These are phyloP conservation scores for Penicillium tannophilum DNA, from an alignment of 495 filamentous ascomycete species.

Conservation along the genomic window DNA sequence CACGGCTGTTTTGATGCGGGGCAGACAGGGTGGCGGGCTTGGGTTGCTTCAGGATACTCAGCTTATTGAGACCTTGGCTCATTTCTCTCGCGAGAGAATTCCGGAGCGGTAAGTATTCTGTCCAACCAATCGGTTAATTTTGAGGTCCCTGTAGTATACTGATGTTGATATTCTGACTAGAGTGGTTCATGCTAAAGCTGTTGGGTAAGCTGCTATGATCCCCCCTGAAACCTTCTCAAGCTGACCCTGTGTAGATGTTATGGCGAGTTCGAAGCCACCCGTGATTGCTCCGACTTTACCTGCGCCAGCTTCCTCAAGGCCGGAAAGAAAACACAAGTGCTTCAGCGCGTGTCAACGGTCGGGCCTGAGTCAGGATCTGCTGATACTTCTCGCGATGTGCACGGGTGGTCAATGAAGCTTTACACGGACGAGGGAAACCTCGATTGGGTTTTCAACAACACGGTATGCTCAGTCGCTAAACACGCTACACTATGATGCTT, in stretches of 20 bases:
- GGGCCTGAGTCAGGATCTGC: slow-evolving; percentile 65
- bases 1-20: slow-evolving; percentile 7
- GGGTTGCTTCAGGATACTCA: slow-evolving; percentile 13
- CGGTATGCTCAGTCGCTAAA: slow-evolving; percentile 10
- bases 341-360: slow-evolving; percentile 67
- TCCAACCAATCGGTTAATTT: no score
- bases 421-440: slow-evolving; percentile 80
- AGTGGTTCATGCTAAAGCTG: slow-evolving; percentile 64
- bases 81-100: slow-evolving; percentile 13
- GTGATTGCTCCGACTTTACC: slow-evolving; percentile 52
- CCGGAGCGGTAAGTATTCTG: slow-evolving; percentile 9
- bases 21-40: slow-evolving; percentile 6
- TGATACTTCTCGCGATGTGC: slow-evolving; percentile 66
- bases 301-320: slow-evolving; percentile 45
- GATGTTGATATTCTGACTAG: background rate
- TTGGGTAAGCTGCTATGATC: slow-evolving; percentile 23
- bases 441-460: slow-evolving; percentile 52
- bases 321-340: slow-evolving; percentile 63
- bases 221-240: no score
- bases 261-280: slow-evolving; percentile 63
- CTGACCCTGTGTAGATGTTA: slow-evolving; percentile 22
- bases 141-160: no score
- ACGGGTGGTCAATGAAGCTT: slow-evolving; percentile 72
- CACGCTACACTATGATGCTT: no score
- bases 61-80: slow-evolving; percentile 10